These are phyloP conservation scores for Corchorus olitorius DNA, from an alignment of 345 rosid species.

Conservation along the genomic window DNA sequence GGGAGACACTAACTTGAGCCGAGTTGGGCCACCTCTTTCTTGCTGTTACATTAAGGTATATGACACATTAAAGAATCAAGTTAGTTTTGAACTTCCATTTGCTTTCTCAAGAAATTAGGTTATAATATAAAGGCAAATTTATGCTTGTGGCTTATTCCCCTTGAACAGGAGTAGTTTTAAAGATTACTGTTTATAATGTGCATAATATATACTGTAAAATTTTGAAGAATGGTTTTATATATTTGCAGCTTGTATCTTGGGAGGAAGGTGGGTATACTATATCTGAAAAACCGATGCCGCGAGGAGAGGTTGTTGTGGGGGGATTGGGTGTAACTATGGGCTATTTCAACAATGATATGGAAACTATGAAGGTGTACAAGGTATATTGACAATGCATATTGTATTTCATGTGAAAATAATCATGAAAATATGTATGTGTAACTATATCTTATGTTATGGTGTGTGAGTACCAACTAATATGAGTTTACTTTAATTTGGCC, in stretches of 20 bases:
- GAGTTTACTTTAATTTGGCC: neutral
- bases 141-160: neutral
- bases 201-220: neutral
- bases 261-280: slow-evolving; percentile 75
- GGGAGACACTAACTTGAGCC: slow-evolving; percentile 75
- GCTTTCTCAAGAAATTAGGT: neutral
- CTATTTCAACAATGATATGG: slow-evolving; percentile 73
- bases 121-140: neutral
- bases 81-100: slow-evolving; percentile 7
- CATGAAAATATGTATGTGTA: neutral
- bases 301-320: slow-evolving; percentile 90
- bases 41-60: slow-evolving; percentile 75
- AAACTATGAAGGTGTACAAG: slow-evolving; percentile 81
- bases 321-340: slow-evolving; percentile 79
- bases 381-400: slow-evolving; percentile 32
- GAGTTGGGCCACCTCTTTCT: slow-evolving; percentile 92
- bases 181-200: neutral
- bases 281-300: slow-evolving; percentile 86
- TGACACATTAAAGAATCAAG: neutral
- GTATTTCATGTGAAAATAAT: neutral
- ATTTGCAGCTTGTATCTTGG: slow-evolving; percentile 84
- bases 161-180: neutral
- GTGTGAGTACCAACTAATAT: neutral
- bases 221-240: slow-evolving; percentile 20
- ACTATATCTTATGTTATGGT: neutral